phyloP scores from a whole-genome alignment of 1,139 yeast genomes.

The Debaryomyces coudertii region DNA sequence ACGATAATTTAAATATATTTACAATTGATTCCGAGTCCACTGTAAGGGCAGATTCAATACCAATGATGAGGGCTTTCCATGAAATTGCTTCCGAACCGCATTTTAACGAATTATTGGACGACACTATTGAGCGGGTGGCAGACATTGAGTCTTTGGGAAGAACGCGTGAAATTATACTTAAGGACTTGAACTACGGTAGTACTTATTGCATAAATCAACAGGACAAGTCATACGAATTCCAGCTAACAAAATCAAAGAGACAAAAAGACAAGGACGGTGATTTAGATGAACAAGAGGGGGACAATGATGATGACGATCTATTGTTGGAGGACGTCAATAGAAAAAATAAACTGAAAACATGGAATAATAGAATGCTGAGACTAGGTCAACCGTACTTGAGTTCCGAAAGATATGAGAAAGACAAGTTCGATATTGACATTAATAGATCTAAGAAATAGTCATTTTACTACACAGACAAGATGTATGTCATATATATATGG shows the following conservation, averaged over 20 bases:
- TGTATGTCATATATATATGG: no score
- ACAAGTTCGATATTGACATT: constrained; percentile 23
- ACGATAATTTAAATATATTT: constrained; percentile 76
- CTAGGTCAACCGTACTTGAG: constrained; percentile 30
- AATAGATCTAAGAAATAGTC: constrained; percentile 5
- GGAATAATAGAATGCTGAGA: constrained; percentile 48
- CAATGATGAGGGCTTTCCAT: constrained; percentile 88
- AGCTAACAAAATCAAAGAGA: constrained; percentile 23
- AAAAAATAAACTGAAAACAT: constrained; percentile 45
- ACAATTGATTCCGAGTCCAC: constrained; percentile 75
- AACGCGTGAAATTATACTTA: constrained; percentile 76
- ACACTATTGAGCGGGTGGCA: constrained; percentile 70
- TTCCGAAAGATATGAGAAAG: constrained; percentile 9
- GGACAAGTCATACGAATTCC: constrained; percentile 17
- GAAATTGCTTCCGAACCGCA: constrained; percentile 76
- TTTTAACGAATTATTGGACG: constrained; percentile 68
- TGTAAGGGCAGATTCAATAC: constrained; percentile 80
- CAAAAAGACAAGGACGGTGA: constrained; percentile 19
- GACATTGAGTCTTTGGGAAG: constrained; percentile 81
- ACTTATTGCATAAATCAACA: constrained; percentile 10
- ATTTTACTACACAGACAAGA: background rate
- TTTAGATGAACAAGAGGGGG: constrained; percentile 30
- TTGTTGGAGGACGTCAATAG: constrained; percentile 45
- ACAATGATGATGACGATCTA: constrained; percentile 37
- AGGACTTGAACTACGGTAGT: constrained; percentile 65